Evolutionary conservation across 768 basidiomycete species (phyloP), one percentile per base, ranked within the genome.

Genomic region (Pleurotus djamor): DNA sequence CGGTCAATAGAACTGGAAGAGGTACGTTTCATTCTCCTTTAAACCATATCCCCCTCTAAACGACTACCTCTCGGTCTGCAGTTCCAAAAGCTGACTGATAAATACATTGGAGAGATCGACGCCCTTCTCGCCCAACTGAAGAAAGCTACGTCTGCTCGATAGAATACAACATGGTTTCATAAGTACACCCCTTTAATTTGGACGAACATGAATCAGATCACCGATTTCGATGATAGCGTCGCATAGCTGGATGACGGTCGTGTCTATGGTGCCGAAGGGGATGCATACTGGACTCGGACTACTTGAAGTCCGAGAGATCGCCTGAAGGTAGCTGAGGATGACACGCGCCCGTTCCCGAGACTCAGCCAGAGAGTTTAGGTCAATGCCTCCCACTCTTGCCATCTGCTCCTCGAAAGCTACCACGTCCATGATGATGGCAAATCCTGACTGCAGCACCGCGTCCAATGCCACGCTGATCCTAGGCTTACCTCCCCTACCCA

Each of bases 1-100:
- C 87, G 81, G 64, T 87, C 88, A 0, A 65, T 85, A 7, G 90
- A 90, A 60, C 54, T 86, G n/a, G 83, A 89, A 41, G 88, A 89
- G 76, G 92, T 89, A 52, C 34, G 80, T 72, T 7, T 57, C 10
- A 4, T 35, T 9, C 34, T 35, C 16, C 48, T 21, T 7, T 13
- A 10, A 41, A 4, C n/a, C n/a, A n/a, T n/a, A n/a, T n/a, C n/a
- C n/a, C n/a, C n/a, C n/a, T n/a, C n/a, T n/a, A n/a, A n/a, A n/a
- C n/a, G 21, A 21, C 28, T 17, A 32, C 51, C 36, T 48, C 16
- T 9, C 57, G 12, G 21, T 16, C 21, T 1, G 21, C 59, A 94
- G 92, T 91, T 93, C 69, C 89, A 92, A 68, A 89, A 86, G 64
- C 74, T 94, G 10, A 76, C 79, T 0, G 87, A 92, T 62, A 81